Evolutionary conservation across 1,284 basidiomycete genomes (phyloP).

Genomic region (Boletellus deceptivus): DNA sequence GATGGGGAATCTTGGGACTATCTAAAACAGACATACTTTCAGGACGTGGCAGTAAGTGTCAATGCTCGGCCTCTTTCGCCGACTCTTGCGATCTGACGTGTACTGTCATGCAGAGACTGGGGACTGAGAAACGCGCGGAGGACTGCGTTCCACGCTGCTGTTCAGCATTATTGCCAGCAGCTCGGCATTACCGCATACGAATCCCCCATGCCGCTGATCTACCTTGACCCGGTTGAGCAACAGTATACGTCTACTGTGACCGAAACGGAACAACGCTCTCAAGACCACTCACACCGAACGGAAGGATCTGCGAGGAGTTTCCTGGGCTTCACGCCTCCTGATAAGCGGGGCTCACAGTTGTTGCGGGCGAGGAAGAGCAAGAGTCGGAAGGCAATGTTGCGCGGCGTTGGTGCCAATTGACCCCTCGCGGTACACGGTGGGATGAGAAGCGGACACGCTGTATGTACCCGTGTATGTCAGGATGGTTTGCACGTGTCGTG

Average conservation of each 20-base stretch:
- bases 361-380: constrained; percentile 50
- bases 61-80: background rate
- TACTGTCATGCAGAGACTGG: constrained; percentile 51
- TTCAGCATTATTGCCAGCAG: constrained; percentile 65
- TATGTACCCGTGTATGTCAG: constrained; percentile 7
- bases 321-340: constrained; percentile 53
- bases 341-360: constrained; percentile 30
- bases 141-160: constrained; percentile 75
- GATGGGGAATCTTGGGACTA: background rate
- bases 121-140: constrained; percentile 54
- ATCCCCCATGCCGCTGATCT: constrained; percentile 57
- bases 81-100: constrained; percentile 2
- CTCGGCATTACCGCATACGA: constrained; percentile 61
- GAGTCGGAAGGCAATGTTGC: constrained; percentile 47
- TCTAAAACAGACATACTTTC: constrained; percentile 14
- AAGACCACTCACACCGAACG: background rate
- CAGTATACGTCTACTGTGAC: constrained; percentile 23
- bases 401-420: constrained; percentile 36
- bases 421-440: background rate
- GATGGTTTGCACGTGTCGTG: constrained; percentile 16
- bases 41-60: constrained; percentile 47
- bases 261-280: background rate
- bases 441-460: constrained; percentile 16
- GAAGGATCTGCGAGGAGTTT: constrained; percentile 24
- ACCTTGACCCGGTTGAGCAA: constrained; percentile 40